Base-by-base conservation (phyloP, 2,329 filamentous ascomycete genomes). In the Aspergillus jensenii region DNA sequence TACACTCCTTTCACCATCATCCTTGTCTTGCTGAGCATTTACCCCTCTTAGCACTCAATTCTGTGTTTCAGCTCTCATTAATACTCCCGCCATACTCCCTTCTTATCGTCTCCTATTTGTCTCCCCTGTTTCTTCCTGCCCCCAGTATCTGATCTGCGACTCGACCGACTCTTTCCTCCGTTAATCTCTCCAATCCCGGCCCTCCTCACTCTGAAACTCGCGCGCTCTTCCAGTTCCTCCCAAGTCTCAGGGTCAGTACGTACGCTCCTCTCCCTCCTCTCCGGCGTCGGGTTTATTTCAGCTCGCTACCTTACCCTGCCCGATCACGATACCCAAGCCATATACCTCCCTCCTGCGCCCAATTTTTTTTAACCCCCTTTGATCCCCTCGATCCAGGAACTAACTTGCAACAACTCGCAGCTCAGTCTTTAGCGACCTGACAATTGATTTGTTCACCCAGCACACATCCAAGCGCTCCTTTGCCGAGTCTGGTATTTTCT, bases 1-100 rank as follows among this genome's bases (percentile, higher is more conserved):
- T 56, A 31, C 27, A 31, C 27, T 31, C 9, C 27, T 31, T 31
- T 8, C 27, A 31, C 23, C 27, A 31, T 11, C 9, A 31, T 31
- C 27, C 27, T 31, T 31, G 27, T 40, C 48, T 35, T 48, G 6
- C 39, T 27, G 14, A 25, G 27, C 31, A 48, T 43, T 12, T 33
- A 25, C 25, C 33, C 25, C 33, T 37, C 44, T n/a, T 49, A n/a
- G 40, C 52, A 21, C 15, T 61, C 35, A n/a, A 23, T 19, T 44
- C 44, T 46, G 23, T 48, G 43, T 46, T 59, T 43, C 53, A 52
- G 37, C 48, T 53, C 49, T 56, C 49, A 49, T 56, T 57, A 47
- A 47, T 61, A 39, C 54, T 55, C 50, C 54, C 48, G 57, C 39
- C 59, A 51, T 58, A n/a, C 39, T 39, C 11, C 45, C 50, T 37